Base-by-base conservation (phyloP, 2,329 filamentous ascomycete genomes). In the Chrysoporthe deuterocubensis region DNA sequence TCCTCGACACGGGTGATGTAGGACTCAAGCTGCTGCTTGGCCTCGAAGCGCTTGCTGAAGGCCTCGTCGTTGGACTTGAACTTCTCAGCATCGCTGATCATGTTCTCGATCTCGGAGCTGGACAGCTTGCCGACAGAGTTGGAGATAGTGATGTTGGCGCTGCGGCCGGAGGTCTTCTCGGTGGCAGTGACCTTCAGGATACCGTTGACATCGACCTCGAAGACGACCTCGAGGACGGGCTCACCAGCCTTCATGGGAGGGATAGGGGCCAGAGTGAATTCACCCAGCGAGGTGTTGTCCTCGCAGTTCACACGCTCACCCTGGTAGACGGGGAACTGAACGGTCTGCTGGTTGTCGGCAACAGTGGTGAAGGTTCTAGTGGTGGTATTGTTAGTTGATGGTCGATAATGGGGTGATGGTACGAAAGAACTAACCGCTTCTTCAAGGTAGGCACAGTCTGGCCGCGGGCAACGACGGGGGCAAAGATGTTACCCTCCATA, bases 161-260 rank as follows among this genome's bases (percentile, higher is more conserved):
- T 96, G 81, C 96, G 94, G 78, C 96, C 96, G 44, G 96, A 97
- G 75, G 93, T 95, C 90, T 99, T 99, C 89, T 99, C 96, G 60
- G 95, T 97, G 74, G 96, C 96, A 72, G 95, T 98, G 78, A 98
- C 96, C 90, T 99, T 99, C 74, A 99, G 91, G 81, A 97, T 97
- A 91, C 96, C 96, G 87, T 99, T 99, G 88, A 97, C 96, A 76
- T 99, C 96, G 79, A 99, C 96, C 86, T 99, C 96, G 84, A 99
- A 98, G 81, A 98, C 94, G 75, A 95, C 92, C 85, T 99, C 96
- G 58, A 99, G 92, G 73, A 97, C 94, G 75, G 96, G 92, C 80
- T 99, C 96, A 81, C 96, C 95, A 78, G 96, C 95, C 78, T 90
- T 91, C 93, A 97, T 83, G 85, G 94, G 82, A 87, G 95, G 88